These are phyloP conservation scores for Graphiopsis chlorocephala DNA, from an alignment of 2,329 filamentous ascomycete species.

Conservation along the genomic window DNA sequence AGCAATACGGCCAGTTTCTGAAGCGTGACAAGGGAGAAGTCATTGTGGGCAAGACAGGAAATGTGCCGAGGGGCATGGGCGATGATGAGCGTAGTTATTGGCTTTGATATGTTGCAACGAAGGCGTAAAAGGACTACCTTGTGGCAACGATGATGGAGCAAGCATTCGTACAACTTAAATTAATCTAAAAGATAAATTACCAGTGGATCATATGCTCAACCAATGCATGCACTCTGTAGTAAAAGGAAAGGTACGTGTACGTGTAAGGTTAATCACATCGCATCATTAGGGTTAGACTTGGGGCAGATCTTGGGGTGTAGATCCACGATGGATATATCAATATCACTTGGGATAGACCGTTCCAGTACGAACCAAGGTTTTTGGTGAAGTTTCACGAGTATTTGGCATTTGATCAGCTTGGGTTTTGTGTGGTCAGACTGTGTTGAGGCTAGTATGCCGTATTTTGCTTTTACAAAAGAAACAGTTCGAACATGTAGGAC, in stretches of 20 bases:
- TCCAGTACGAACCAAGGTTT: too few relatives aligned
- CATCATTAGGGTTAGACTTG: neutral
- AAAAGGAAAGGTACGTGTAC: neutral
- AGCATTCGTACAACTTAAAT: neutral
- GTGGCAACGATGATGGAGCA: neutral
- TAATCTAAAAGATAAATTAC: too few relatives aligned
- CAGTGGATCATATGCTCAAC: neutral
- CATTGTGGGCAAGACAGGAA: conserved; percentile 30
- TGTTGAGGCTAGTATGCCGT: too few relatives aligned
- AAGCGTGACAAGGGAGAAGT: conserved; percentile 37
- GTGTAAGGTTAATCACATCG: neutral
- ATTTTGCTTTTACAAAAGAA: too few relatives aligned
- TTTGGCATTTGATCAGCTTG: neutral
- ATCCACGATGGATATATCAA: neutral
- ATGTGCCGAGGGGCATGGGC: conserved; percentile 31
- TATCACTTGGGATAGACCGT: neutral
- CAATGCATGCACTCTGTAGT: neutral
- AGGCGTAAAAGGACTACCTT: neutral
- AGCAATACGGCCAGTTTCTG: conserved; percentile 35
- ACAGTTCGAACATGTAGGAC: too few relatives aligned
- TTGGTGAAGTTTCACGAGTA: neutral
- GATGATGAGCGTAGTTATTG: conserved; percentile 32
- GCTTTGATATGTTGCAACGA: conserved; percentile 18
- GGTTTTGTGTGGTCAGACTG: too few relatives aligned
- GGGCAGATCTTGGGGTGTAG: neutral